Percentiles rank a stretch among this genome's conserved stretches.
These are phyloP conservation scores for Pestalotiopsis fici DNA, from an alignment of 2,329 filamentous ascomycete species.

Conservation along the genomic window DNA sequence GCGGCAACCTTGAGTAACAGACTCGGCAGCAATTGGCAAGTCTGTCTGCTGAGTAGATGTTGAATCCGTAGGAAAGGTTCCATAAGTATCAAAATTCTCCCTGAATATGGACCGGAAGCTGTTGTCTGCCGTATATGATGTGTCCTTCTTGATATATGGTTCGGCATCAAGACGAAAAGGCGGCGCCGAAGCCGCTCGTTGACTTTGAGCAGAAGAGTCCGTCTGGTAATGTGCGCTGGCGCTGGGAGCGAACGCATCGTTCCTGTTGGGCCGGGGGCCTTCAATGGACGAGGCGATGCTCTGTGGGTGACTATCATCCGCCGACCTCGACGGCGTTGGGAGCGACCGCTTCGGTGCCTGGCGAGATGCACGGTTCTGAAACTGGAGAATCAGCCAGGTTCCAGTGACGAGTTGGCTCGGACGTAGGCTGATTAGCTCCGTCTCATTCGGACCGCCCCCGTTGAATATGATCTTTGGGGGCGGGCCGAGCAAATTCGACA, in stretches of 20 bases:
- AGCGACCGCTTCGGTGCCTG: background rate
- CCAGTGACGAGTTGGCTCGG: background rate
- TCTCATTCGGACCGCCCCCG: background rate
- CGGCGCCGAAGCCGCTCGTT: conserved; percentile 4
- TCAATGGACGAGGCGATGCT: background rate
- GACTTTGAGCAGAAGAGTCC: background rate
- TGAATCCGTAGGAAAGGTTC: background rate
- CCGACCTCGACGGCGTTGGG: background rate
- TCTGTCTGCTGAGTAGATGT: background rate
- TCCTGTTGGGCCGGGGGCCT: background rate
- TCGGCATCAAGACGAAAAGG: background rate
- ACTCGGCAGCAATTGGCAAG: conserved; percentile 15
- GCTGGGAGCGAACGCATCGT: background rate
- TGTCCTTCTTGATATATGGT: background rate
- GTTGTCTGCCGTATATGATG: background rate
- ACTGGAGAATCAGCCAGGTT: background rate
- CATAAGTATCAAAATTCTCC: conserved; percentile 1
- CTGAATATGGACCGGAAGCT: background rate
- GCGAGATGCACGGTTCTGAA: conserved; percentile 2
- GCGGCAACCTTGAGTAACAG: conserved; percentile 30
- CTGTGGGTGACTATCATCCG: background rate
- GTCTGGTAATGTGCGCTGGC: background rate
- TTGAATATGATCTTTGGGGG: background rate
- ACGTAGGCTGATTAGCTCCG: background rate
- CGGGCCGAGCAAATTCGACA: background rate